Conservation (phyloP, 2,329 filamentous ascomycete genomes). For the Incumbomyces lentus region DNA sequence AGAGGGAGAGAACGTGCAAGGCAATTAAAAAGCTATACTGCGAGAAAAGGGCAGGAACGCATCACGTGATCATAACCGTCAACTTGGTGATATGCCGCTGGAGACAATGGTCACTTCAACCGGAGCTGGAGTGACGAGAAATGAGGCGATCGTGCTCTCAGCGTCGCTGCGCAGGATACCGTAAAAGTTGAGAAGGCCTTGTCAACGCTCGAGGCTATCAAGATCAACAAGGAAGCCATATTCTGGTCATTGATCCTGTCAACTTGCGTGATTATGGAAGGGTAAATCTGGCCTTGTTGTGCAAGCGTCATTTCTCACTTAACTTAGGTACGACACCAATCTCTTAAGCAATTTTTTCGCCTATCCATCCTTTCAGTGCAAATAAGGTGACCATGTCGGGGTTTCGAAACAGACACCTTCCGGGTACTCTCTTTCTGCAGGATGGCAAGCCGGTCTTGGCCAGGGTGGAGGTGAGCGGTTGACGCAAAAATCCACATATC, state of each 20-base stretch:
- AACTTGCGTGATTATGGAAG: constrained; percentile 42
- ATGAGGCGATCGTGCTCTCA: constrained; percentile 10
- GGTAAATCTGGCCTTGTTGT: too few species aligned
- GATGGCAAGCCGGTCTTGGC: constrained; percentile 14
- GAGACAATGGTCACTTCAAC: too few species aligned
- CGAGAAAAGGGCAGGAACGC: constrained; percentile 2
- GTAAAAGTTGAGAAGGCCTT: constrained; percentile 15
- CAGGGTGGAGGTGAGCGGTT: constrained; percentile 8
- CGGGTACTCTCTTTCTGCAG: constrained; percentile 11
- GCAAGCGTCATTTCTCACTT: too few species aligned
- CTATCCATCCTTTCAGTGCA: constrained; percentile 23
- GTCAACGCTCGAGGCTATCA: constrained; percentile 14
- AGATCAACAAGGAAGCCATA: constrained; percentile 22
- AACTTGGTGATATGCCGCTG: too few species aligned
- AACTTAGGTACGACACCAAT: constrained; percentile 44
- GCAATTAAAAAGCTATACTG: too few species aligned
- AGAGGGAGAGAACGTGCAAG: too few species aligned
- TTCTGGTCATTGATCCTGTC: constrained; percentile 33
- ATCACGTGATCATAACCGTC: background rate
- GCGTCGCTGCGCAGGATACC: constrained; percentile 10
- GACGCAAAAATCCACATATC: too few species aligned
- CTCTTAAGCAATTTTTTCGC: constrained; percentile 42
- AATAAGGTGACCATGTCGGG: constrained; percentile 9
- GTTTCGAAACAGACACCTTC: constrained; percentile 9
- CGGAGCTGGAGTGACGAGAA: constrained; percentile 11